phyloP scores from a whole-genome alignment of 2,329 filamentous ascomycete genomes.

The Fusarium sp. region DNA sequence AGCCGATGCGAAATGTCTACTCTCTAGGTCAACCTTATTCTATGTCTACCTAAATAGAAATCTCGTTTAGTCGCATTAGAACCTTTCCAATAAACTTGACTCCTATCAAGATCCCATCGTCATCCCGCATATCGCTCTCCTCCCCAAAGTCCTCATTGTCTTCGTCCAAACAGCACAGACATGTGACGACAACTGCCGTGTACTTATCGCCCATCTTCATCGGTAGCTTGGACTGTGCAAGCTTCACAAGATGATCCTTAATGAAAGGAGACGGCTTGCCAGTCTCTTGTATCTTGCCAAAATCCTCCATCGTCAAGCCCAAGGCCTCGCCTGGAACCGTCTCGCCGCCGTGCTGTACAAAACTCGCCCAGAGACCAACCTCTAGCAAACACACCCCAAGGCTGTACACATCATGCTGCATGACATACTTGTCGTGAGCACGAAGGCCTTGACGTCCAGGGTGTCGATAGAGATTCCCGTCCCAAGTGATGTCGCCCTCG shows the following conservation, averaged over 20 bases:
- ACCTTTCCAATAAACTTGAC: slow-evolving; percentile 48
- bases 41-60: background rate
- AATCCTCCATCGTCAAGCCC: background rate
- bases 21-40: background rate
- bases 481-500: background rate
- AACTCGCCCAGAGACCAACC: slow-evolving; percentile 60
- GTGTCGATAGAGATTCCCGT: background rate
- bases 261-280: background rate
- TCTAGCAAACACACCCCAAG: slow-evolving; percentile 66
- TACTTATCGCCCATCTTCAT: slow-evolving; percentile 47
- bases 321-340: background rate
- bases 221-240: background rate
- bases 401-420: slow-evolving; percentile 69
- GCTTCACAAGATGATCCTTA: background rate
- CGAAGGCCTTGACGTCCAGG: slow-evolving; percentile 55
- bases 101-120: slow-evolving; percentile 46
- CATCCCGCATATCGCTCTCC: slow-evolving; percentile 43
- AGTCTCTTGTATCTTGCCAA: background rate
- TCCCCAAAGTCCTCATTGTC: slow-evolving; percentile 45
- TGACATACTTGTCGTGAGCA: slow-evolving; percentile 55
- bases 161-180: slow-evolving; percentile 50
- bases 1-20: background rate
- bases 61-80: slow-evolving; percentile 9
- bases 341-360: slow-evolving; percentile 38
- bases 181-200: slow-evolving; percentile 46